Conservation (phyloP, 345 rosid genomes). For the Murraya koenigii region DNA sequence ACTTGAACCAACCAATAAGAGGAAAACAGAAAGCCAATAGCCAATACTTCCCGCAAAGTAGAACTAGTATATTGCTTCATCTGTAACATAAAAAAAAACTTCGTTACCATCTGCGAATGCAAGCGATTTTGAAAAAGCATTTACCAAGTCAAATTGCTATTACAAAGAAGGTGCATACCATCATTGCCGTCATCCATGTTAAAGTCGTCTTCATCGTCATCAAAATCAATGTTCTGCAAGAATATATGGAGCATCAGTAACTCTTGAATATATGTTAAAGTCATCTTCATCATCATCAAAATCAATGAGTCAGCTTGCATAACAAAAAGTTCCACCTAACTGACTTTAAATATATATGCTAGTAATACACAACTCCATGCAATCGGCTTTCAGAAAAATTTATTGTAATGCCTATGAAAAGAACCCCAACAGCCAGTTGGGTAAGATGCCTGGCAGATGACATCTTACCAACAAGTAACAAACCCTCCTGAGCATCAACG, state of each 20-base stretch:
- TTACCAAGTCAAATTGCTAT: neutral
- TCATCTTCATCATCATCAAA: constrained; percentile 54
- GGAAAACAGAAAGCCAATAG: neutral
- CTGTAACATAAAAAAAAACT: constrained; percentile 16
- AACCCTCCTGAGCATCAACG: neutral
- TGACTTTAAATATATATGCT: too few relatives aligned
- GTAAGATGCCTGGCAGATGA: neutral
- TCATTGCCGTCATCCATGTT: constrained; percentile 39
- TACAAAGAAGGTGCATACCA: constrained; percentile 25
- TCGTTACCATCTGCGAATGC: neutral
- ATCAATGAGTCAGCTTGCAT: neutral
- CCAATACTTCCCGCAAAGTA: neutral
- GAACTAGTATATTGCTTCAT: constrained; percentile 29
- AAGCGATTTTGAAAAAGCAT: neutral
- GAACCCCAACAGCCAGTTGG: neutral
- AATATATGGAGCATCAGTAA: neutral
- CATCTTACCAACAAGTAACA: neutral
- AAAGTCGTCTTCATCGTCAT: constrained; percentile 47
- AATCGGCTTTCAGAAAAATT: neutral
- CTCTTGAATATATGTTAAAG: too few relatives aligned
- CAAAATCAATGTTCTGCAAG: constrained; percentile 43
- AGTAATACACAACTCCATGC: too few relatives aligned
- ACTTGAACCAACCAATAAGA: neutral
- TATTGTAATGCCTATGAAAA: neutral
- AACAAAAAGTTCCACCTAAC: too few relatives aligned